Evolutionary conservation across 257 asterid species (phyloP).

Genomic region (Salvia hispanica): DNA sequence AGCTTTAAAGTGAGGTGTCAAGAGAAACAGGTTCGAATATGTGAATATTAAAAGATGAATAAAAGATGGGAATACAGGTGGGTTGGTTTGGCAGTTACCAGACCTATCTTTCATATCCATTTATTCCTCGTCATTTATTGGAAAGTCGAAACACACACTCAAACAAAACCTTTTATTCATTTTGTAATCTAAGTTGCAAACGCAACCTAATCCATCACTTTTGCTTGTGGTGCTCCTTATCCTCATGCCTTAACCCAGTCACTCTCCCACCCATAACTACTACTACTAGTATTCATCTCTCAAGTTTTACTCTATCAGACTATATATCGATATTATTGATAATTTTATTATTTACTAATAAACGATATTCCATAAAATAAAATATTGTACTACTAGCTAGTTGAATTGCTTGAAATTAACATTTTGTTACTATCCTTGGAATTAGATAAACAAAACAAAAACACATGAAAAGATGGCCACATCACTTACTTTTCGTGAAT

Average conservation of each 20-base stretch:
- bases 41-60: conserved; percentile 10
- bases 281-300: neutral
- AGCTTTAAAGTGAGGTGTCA: conserved; percentile 22
- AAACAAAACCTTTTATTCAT: conserved; percentile 16
- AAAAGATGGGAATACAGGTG: neutral
- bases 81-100: conserved; percentile 31
- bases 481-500: conserved; percentile 76
- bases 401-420: too few relatives aligned
- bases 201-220: conserved; percentile 64
- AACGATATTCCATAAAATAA: too few relatives aligned
- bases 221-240: conserved; percentile 41
- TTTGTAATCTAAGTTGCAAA: conserved; percentile 25
- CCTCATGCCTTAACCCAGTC: neutral
- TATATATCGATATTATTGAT: too few relatives aligned
- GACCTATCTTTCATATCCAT: conserved; percentile 57
- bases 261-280: neutral
- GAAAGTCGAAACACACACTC: conserved; percentile 41
- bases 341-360: neutral
- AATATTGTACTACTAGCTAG: too few relatives aligned
- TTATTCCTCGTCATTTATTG: conserved; percentile 59
- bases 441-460: too few relatives aligned
- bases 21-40: conserved; percentile 1
- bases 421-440: too few relatives aligned
- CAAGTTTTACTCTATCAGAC: too few relatives aligned
- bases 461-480: conserved; percentile 33